These are phyloP conservation scores for Tolypocladium ophioglossoides DNA, from an alignment of 2,329 filamentous ascomycete genomes.

Conservation along the genomic window DNA sequence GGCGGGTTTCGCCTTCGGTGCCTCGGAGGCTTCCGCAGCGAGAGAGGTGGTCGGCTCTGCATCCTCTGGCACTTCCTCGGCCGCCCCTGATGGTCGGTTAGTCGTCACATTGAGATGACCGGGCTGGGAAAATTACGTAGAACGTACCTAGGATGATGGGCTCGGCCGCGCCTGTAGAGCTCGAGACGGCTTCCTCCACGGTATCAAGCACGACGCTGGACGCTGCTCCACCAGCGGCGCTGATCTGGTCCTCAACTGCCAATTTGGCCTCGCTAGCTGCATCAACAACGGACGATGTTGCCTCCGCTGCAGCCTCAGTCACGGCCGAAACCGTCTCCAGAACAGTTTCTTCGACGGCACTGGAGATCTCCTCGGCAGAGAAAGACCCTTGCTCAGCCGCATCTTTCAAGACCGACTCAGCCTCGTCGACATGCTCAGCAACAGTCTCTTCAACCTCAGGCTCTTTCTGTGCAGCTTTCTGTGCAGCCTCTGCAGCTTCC, in stretches of 20 bases:
- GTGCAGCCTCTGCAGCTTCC: conserved; percentile 21
- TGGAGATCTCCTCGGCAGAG: not conserved
- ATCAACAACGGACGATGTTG: conserved; percentile 1
- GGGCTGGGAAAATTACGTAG: too few species aligned
- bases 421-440: conserved; percentile 12
- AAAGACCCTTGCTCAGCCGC: not conserved
- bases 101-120: not conserved
- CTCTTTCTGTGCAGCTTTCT: not conserved
- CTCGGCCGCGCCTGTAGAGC: not conserved
- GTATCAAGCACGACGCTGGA: not conserved
- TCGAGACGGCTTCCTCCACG: not conserved
- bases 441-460: conserved; percentile 9
- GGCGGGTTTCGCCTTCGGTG: not conserved
- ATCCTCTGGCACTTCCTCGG: not conserved
- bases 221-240: not conserved
- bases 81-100: not conserved
- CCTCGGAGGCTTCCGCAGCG: not conserved
- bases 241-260: not conserved
- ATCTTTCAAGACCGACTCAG: not conserved
- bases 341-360: conserved; percentile 4
- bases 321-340: conserved; percentile 14
- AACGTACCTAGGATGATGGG: not conserved
- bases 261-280: conserved; percentile 1
- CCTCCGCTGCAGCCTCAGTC: conserved; percentile 6
- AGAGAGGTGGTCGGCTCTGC: not conserved